Conservation (phyloP, 257 asterid genomes). For the Solanum tacnaense region DNA sequence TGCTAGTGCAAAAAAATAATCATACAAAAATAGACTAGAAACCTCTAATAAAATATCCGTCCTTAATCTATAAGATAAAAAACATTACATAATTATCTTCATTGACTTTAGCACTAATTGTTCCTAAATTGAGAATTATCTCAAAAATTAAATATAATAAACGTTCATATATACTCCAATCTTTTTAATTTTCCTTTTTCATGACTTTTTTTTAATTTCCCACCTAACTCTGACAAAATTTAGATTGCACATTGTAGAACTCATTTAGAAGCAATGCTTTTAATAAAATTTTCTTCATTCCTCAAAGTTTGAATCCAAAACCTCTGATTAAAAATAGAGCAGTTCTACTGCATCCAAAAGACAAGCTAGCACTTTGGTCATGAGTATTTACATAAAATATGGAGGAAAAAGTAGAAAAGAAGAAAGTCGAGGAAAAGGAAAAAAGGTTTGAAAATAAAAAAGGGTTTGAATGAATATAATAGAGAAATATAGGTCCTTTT, state of each 20-base stretch:
- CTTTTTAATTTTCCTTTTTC: background rate
- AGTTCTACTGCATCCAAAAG: background rate
- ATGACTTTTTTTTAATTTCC: background rate
- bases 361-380: background rate
- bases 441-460: background rate
- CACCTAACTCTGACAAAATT: too few species aligned
- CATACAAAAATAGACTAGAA: background rate
- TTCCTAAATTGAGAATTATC: background rate
- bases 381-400: background rate
- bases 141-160: background rate
- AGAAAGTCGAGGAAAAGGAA: background rate
- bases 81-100: background rate
- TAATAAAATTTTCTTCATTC: too few species aligned
- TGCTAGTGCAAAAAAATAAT: background rate
- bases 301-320: accelerated
- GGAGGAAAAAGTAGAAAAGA: background rate
- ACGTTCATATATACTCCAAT: background rate
- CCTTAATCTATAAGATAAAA: background rate
- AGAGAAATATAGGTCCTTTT: background rate
- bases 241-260: accelerated
- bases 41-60: background rate
- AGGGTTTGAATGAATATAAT: background rate
- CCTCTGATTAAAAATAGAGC: background rate
- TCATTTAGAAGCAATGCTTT: background rate
- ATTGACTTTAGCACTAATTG: background rate